phyloP scores from a whole-genome alignment of 805 yeast genomes.

The Suhomyces tanzawaensis region DNA sequence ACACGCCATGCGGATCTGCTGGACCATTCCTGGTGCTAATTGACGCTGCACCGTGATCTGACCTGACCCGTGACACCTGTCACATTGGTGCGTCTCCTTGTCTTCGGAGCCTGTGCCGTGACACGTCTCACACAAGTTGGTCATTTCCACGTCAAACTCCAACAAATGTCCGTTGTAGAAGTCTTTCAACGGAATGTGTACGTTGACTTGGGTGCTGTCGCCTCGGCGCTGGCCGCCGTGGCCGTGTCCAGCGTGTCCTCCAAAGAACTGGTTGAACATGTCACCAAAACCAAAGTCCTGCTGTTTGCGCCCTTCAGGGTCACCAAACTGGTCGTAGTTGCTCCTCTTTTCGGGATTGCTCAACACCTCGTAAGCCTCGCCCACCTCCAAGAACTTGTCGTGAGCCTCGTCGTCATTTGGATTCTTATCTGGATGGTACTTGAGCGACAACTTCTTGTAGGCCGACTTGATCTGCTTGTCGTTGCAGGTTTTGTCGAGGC shows the following conservation, averaged over 20 bases:
- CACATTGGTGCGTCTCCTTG: constrained; percentile 64
- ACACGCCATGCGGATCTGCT: constrained; percentile 77
- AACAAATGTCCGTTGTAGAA: constrained; percentile 67
- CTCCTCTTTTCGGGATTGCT: constrained; percentile 66
- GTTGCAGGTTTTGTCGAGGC: constrained; percentile 62
- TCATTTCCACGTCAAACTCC: constrained; percentile 64
- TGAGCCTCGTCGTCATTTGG: constrained; percentile 74
- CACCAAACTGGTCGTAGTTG: constrained; percentile 75
- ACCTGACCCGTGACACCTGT: constrained; percentile 75
- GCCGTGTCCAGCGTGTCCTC: constrained; percentile 34
- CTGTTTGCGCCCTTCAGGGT: constrained; percentile 48
- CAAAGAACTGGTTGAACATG: constrained; percentile 57
- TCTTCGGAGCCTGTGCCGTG: constrained; percentile 85
- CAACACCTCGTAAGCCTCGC: constrained; percentile 89
- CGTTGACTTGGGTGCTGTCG: constrained; percentile 53
- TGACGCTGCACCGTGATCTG: constrained; percentile 62
- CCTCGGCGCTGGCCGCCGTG: constrained; percentile 54
- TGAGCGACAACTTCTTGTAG: constrained; percentile 75
- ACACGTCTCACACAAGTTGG: constrained; percentile 74
- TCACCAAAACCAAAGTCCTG: constrained; percentile 48
- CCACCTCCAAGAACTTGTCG: constrained; percentile 82
- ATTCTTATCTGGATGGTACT: constrained; percentile 94
- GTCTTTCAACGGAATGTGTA: constrained; percentile 60
- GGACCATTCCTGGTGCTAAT: constrained; percentile 88
- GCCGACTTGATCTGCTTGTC: constrained; percentile 85